Evolutionary conservation across 2,329 filamentous ascomycete genomes (phyloP), one percentile per base, ranked within the genome.

Genomic region (Colletotrichum tamarilloi): DNA sequence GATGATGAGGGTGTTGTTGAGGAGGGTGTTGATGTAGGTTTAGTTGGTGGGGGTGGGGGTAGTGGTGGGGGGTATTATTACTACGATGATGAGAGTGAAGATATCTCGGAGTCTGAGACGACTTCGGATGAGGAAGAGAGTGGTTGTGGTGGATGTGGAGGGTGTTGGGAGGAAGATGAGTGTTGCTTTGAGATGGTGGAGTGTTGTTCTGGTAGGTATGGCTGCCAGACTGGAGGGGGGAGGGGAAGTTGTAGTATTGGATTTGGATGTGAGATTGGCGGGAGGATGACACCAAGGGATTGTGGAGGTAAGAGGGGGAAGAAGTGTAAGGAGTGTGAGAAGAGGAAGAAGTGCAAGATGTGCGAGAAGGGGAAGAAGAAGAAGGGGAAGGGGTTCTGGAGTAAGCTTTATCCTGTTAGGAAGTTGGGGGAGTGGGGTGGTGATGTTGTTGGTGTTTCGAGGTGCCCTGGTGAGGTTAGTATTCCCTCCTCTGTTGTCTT

Each of bases 391-490:
- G 28, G 24, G 22, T 60, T 68, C 14, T 52, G 62, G 57, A 35
- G n/a, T 11, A 30, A 16, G 11, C 62, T 62, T 5, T 67, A 59
- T 63, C 57, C 68, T 7, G 67, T 57, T 3, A 49, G 12, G 53
- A 53, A 19, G 22, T 12, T 38, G 5, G 35, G 55, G 14, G 60
- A 69, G 1, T 74, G 72, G 69, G 72, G 72, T 5, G 72, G 72
- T 19, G n/a, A 30, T 9, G 60, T 73, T 24, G 64, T 73, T 14
- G 72, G 72, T 26, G 22, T 74, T 22, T 60, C 42, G 16, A 63
- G 72, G 49, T 68, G 57, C 59, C 69, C 64, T 24, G 72, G 69
- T 14, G 72, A 73, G 72, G 72, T 72, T 12, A 4, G 58, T 38
- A 7, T 55, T 6, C 5, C 24, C 42, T 22, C 7, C 7, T 28